Evolutionary conservation across 1,284 basidiomycete genomes (phyloP).

Genomic region (Leccinum subatratum): DNA sequence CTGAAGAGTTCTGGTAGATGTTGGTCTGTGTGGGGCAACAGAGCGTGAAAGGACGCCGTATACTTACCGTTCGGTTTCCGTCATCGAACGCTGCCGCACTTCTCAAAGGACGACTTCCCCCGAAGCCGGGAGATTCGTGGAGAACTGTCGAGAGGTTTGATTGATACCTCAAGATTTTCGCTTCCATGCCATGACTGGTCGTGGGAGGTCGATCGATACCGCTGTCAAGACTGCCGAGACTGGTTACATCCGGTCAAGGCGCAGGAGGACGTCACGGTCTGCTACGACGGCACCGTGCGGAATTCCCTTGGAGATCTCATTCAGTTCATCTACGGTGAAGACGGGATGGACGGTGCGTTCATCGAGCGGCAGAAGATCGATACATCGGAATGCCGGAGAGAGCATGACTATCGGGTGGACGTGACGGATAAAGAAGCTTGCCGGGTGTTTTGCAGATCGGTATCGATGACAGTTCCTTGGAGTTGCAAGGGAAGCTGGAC

Average conservation of each 20-base stretch:
- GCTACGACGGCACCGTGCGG: conserved; percentile 96
- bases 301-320: conserved; percentile 95
- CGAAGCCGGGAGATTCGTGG: conserved; percentile 96
- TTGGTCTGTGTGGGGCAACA: conserved; percentile 99
- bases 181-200: conserved; percentile 99
- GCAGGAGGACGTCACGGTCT: conserved; percentile 94
- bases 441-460: conserved; percentile 87
- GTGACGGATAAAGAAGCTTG: conserved; percentile 72
- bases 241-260: conserved; percentile 99
- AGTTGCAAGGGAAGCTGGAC: conserved; percentile 85
- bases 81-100: conserved; percentile 94
- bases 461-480: conserved; percentile 84
- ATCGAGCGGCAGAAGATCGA: conserved; percentile 95
- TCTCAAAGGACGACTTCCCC: conserved; percentile 98
- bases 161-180: conserved; percentile 98
- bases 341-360: conserved; percentile 93
- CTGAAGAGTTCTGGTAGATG: conserved; percentile 81
- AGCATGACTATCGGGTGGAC: conserved; percentile 88
- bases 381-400: conserved; percentile 82
- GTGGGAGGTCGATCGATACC: conserved; percentile 98
- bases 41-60: conserved; percentile 95
- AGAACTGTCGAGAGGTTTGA: conserved; percentile 86
- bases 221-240: conserved; percentile 99
- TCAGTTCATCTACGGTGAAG: conserved; percentile 97
- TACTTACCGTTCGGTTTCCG: conserved; percentile 90